Evolutionary conservation across 352 stramenopile species (phyloP).

Genomic region (Pythium phragmiticola): DNA sequence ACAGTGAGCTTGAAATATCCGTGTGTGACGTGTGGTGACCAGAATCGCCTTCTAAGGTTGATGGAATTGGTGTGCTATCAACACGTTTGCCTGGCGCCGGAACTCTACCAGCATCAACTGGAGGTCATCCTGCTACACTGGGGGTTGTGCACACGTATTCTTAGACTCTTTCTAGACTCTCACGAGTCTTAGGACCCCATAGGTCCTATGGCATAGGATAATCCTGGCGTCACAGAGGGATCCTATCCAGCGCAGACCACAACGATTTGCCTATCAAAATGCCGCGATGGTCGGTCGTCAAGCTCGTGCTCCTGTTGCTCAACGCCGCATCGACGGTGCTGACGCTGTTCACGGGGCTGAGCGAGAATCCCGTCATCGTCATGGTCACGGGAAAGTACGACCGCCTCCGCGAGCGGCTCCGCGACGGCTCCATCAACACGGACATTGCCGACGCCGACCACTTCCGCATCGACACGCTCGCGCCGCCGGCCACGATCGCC

Average conservation of each 20-base stretch:
- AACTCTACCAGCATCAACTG: no score
- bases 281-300: slow-evolving; percentile 1
- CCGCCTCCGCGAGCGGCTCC: slow-evolving; percentile 17
- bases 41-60: no score
- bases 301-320: slow-evolving; percentile 12
- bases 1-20: no score
- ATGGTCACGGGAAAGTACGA: slow-evolving; percentile 23
- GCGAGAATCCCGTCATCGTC: slow-evolving; percentile 23
- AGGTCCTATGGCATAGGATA: no score
- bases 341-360: slow-evolving; percentile 26
- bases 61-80: no score
- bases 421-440: slow-evolving; percentile 28
- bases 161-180: no score
- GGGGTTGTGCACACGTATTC: no score
- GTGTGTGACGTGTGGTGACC: no score
- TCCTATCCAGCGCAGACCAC: neutral
- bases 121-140: no score
- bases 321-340: slow-evolving; percentile 20
- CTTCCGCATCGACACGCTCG: slow-evolving; percentile 18
- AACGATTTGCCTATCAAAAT: neutral
- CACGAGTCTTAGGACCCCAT: no score
- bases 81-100: no score
- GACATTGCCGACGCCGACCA: slow-evolving; percentile 22
- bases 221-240: no score
- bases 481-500: slow-evolving; percentile 28